phyloP scores from a whole-genome alignment of 2,329 filamentous ascomycete species.

The Podosphaera fusca region DNA sequence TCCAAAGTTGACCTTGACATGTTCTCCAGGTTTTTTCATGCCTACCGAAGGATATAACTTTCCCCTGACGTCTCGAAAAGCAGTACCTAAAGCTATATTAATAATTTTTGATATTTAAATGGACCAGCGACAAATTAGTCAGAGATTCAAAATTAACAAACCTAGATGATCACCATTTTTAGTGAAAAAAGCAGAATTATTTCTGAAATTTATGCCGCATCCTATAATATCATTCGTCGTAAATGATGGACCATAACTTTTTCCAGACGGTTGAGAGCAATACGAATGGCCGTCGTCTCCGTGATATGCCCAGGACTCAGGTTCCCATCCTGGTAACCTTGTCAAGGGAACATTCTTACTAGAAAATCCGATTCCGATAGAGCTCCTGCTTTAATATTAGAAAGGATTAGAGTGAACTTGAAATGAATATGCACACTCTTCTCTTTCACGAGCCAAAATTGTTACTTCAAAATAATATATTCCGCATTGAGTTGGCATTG shows the following conservation, averaged over 20 bases:
- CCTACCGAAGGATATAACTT: constrained; percentile 44
- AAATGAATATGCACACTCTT: constrained; percentile 27
- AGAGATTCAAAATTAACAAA: constrained; percentile 15
- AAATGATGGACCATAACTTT: constrained; percentile 32
- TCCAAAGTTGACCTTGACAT: constrained; percentile 41
- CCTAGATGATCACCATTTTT: constrained; percentile 37
- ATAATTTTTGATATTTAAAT: background rate
- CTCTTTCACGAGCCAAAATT: constrained; percentile 41
- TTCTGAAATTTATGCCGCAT: constrained; percentile 42
- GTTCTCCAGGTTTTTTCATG: constrained; percentile 40
- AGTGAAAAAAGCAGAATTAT: constrained; percentile 43
- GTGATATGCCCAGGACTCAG: constrained; percentile 45
- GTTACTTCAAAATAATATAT: constrained; percentile 81
- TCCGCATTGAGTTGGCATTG: constrained; percentile 73
- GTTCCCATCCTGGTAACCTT: constrained; percentile 42
- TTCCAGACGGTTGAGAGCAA: constrained; percentile 30
- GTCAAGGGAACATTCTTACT: constrained; percentile 28
- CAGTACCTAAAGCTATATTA: constrained; percentile 29
- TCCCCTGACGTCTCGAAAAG: constrained; percentile 42
- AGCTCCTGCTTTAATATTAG: constrained; percentile 22
- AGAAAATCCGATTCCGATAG: constrained; percentile 40
- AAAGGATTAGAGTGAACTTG: background rate
- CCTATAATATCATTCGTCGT: constrained; percentile 34
- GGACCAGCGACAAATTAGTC: background rate
- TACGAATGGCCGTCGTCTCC: constrained; percentile 43